Evolutionary conservation across 345 rosid genomes (phyloP).

Genomic region (Pugionium cornutum): DNA sequence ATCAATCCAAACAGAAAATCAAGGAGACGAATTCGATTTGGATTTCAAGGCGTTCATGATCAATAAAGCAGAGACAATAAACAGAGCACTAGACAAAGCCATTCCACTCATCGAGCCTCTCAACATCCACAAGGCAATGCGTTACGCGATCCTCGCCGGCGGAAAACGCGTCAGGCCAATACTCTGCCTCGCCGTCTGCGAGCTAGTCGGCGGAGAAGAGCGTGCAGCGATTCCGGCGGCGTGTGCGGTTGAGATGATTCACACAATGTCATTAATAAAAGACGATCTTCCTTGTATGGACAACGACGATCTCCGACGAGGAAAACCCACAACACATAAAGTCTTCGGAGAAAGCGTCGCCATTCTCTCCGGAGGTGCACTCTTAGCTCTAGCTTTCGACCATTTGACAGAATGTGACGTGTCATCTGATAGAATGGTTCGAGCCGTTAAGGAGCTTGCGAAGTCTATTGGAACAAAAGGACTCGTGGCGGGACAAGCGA

Average conservation of each 20-base stretch:
- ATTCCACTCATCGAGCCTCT: slow-evolving; percentile 57
- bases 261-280: slow-evolving; percentile 87
- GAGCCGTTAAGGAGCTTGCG: slow-evolving; percentile 69
- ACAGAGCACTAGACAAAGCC: slow-evolving; percentile 68
- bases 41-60: slow-evolving; percentile 70
- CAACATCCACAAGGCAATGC: slow-evolving; percentile 85
- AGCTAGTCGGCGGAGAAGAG: slow-evolving; percentile 66
- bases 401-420: slow-evolving; percentile 60
- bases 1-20: neutral
- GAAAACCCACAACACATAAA: slow-evolving; percentile 83
- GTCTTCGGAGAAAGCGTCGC: slow-evolving; percentile 83
- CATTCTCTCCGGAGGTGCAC: slow-evolving; percentile 77
- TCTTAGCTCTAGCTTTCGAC: slow-evolving; percentile 66
- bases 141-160: slow-evolving; percentile 79
- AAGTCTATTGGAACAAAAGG: slow-evolving; percentile 65
- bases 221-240: slow-evolving; percentile 68
- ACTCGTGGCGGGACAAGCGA: slow-evolving; percentile 82
- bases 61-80: slow-evolving; percentile 53
- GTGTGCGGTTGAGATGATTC: slow-evolving; percentile 88
- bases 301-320: slow-evolving; percentile 84
- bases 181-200: slow-evolving; percentile 82
- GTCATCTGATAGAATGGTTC: slow-evolving; percentile 44
- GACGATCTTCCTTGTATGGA: slow-evolving; percentile 96
- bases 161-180: slow-evolving; percentile 80
- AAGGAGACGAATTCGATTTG: slow-evolving; percentile 28